A percentile compares a stretch with the other conserved stretches of the same genome.
Conservation (phyloP, 2,329 filamentous ascomycete genomes). For the Gaeumannomyces sp. region DNA sequence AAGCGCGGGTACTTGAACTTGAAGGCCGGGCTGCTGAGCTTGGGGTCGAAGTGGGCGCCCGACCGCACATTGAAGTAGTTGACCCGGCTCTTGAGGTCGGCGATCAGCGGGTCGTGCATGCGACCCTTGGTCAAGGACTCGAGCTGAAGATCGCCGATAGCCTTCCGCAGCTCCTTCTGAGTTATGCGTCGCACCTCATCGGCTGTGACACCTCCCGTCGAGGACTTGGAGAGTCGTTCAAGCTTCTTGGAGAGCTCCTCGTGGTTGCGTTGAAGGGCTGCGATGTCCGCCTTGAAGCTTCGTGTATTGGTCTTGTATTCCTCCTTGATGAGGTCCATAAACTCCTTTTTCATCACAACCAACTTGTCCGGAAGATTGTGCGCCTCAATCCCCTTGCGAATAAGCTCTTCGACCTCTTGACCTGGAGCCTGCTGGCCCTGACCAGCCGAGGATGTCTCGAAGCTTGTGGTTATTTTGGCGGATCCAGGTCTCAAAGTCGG, state of each 20-base stretch:
- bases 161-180: slow-evolving; percentile 34
- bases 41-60: slow-evolving; percentile 59
- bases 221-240: slow-evolving; percentile 25
- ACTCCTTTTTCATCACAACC: slow-evolving; percentile 42
- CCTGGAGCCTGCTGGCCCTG: slow-evolving; percentile 22
- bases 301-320: slow-evolving; percentile 22
- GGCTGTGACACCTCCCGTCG: neutral
- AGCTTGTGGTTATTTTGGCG: slow-evolving; percentile 39
- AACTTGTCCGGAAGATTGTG: slow-evolving; percentile 24
- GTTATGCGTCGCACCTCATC: slow-evolving; percentile 35
- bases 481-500: slow-evolving; percentile 38
- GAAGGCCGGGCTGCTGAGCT: slow-evolving; percentile 54
- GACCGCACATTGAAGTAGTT: slow-evolving; percentile 67
- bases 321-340: slow-evolving; percentile 36
- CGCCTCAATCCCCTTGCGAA: slow-evolving; percentile 30
- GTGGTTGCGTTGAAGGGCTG: slow-evolving; percentile 35
- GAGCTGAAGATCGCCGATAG: slow-evolving; percentile 39
- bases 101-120: slow-evolving; percentile 38
- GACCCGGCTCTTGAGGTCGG: slow-evolving; percentile 46
- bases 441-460: slow-evolving; percentile 15
- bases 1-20: slow-evolving; percentile 17
- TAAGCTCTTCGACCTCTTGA: slow-evolving; percentile 29
- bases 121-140: slow-evolving; percentile 39
- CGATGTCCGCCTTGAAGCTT: slow-evolving; percentile 12
- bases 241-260: slow-evolving; percentile 26